Percentiles rank a stretch among this genome's conserved stretches.
phyloP scores from a whole-genome alignment of 352 stramenopile genomes.

The Phytophthora parvispora region DNA sequence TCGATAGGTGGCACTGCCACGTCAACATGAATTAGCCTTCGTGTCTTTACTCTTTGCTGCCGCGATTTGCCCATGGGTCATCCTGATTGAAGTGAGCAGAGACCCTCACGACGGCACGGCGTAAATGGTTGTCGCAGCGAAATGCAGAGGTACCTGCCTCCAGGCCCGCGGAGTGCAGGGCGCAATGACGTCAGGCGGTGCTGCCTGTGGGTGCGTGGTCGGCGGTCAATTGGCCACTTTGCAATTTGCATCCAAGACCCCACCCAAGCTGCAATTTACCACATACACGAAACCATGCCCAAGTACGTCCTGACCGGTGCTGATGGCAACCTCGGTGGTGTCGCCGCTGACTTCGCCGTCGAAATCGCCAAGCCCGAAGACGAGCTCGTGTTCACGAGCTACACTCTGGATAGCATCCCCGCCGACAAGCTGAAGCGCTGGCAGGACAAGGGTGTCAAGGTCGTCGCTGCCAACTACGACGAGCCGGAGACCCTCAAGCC shows the following conservation, averaged over 20 bases:
- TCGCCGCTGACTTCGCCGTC: slow-evolving; percentile 29
- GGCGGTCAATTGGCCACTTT: background rate
- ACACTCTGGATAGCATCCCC: slow-evolving; percentile 31
- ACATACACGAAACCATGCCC: background rate
- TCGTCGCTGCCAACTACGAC: slow-evolving; percentile 30
- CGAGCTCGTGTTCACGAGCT: slow-evolving; percentile 36
- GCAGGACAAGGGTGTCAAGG: slow-evolving; percentile 29
- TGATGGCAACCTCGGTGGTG: slow-evolving; percentile 29
- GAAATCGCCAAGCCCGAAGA: slow-evolving; percentile 37
- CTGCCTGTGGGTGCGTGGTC: background rate
- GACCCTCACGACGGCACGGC: background rate
- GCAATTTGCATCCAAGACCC: slow-evolving; percentile 7
- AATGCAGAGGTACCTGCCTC: background rate
- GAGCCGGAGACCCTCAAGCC: slow-evolving; percentile 29
- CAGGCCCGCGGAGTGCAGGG: too few species aligned
- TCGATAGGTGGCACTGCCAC: too few species aligned
- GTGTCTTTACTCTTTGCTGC: too few species aligned
- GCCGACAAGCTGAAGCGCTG: slow-evolving; percentile 20
- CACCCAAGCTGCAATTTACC: too few species aligned
- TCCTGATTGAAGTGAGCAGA: slow-evolving; percentile 1
- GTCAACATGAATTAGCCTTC: too few species aligned
- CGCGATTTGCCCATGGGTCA: too few species aligned
- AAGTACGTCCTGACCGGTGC: slow-evolving; percentile 38
- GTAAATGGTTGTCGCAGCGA: slow-evolving; percentile 1
- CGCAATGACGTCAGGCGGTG: background rate